Percentiles rank a stretch among this genome's conserved stretches.
Evolutionary conservation across 2,329 filamentous ascomycete species (phyloP).

Genomic region (Aurifilum marmelostoma): DNA sequence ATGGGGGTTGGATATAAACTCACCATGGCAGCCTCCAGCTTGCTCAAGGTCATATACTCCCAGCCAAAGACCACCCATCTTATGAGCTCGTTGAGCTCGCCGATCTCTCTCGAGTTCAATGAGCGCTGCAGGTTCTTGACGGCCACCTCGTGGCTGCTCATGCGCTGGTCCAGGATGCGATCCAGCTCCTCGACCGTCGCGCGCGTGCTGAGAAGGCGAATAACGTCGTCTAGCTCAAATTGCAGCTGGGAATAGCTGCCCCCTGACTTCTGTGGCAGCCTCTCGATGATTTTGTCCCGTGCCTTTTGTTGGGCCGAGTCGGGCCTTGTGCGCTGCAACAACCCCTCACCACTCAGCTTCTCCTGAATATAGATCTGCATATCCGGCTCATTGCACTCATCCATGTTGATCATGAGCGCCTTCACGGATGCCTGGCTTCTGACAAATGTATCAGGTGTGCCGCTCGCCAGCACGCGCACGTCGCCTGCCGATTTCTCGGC

Average conservation of each 20-base stretch:
- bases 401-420: constrained; percentile 29
- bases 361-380: constrained; percentile 33
- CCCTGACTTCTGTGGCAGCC: constrained; percentile 28
- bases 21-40: constrained; percentile 35
- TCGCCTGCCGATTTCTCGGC: constrained; percentile 23
- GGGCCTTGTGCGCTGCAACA: constrained; percentile 30
- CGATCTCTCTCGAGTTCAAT: constrained; percentile 32
- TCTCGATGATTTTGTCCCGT: constrained; percentile 30
- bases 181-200: constrained; percentile 30
- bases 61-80: constrained; percentile 34
- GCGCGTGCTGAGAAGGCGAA: constrained; percentile 31
- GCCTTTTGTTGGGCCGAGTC: constrained; percentile 32
- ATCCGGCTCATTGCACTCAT: constrained; percentile 31
- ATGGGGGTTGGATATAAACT: not conserved
- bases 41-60: constrained; percentile 26
- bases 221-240: constrained; percentile 31
- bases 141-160: constrained; percentile 33
- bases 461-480: constrained; percentile 33
- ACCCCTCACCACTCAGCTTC: constrained; percentile 28
- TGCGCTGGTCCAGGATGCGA: constrained; percentile 30
- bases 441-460: constrained; percentile 26
- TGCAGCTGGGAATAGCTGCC: constrained; percentile 33
- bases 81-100: constrained; percentile 35
- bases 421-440: not conserved
- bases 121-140: constrained; percentile 34